Base-by-base conservation (phyloP, 352 stramenopile species). In the Plasmopara viticola region DNA sequence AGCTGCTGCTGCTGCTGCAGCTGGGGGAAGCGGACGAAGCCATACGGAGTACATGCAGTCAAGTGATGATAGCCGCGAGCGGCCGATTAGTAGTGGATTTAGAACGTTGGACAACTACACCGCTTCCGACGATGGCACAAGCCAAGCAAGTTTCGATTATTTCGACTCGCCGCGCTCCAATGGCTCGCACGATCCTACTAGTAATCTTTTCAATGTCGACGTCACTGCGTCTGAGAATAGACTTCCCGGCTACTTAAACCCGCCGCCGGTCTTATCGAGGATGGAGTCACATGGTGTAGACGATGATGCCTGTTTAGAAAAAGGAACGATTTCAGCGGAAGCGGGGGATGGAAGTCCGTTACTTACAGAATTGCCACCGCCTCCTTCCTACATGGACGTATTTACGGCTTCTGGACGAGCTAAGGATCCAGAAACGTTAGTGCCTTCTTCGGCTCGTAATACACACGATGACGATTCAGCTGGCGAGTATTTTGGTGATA, bases 331-430 rank as follows among this genome's bases (percentile, higher is more conserved):
- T 51, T 48, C 52, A n/a, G 44, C 64, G 12, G 56, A 66, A 7
- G 41, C 47, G 20, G 42, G 42, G 29, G 52, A 69, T 38, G 64
- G 64, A 39, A 63, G 62, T 12, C 58, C 58, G 35, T 63, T 52
- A 20, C 57, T 66, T 12, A 61, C 61, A 25, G 54, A 47, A 20
- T 34, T 82, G 15, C 61, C 66, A 5, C 69, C 76, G 35, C 74
- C 74, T 25, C 73, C 76, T 5, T 53, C 69, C 7, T 87, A 87
- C 59, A 56, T 69, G 48, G 69, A 82, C 41, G 57, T 82, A 6
- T 81, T 81, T 48, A 81, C 70, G 13, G 51, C 68, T 34, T 77
- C 67, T 28, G 70, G 70, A 14, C 58, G 66, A 17, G 52, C 55
- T 0, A 68, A 68, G n/a, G 68, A 69, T 39, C 34, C 42, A 18